phyloP scores from a whole-genome alignment of 2,329 filamentous ascomycete species.

The Xylariales sp. region DNA sequence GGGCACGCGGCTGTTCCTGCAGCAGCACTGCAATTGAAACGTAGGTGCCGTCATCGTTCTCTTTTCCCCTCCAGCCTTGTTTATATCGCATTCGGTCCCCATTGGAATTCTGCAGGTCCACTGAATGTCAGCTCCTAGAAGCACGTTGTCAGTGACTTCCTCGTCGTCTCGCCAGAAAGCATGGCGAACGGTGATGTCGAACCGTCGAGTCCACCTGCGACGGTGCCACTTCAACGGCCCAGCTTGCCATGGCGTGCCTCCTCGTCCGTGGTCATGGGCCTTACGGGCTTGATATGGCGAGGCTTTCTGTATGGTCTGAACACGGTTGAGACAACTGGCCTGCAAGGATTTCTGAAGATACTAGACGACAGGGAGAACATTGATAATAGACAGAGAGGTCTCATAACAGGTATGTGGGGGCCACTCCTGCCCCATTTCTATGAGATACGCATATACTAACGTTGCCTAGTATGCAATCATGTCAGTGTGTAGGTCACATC shows the following conservation, averaged over 20 bases:
- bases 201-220: not conserved
- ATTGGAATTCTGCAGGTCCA: too few species aligned
- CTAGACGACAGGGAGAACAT: slow-evolving; percentile 69
- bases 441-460: slow-evolving; percentile 11
- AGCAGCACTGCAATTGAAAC: too few species aligned
- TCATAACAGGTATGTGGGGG: slow-evolving; percentile 81
- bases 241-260: slow-evolving; percentile 65
- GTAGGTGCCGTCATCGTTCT: not conserved
- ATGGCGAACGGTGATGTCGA: slow-evolving; percentile 6
- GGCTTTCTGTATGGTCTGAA: slow-evolving; percentile 73
- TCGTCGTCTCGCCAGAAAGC: not conserved
- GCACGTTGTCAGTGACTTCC: not conserved
- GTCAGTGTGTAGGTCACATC: slow-evolving; percentile 70
- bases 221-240: slow-evolving; percentile 36
- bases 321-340: slow-evolving; percentile 68
- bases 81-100: too few species aligned
- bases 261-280: slow-evolving; percentile 71
- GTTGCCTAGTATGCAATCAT: slow-evolving; percentile 73
- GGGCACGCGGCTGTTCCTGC: not conserved
- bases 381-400: slow-evolving; percentile 63
- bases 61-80: not conserved
- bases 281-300: slow-evolving; percentile 65
- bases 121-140: too few species aligned
- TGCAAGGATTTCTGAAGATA: slow-evolving; percentile 69
- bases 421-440: slow-evolving; percentile 9